phyloP scores from a whole-genome alignment of 805 yeast species.

The Schizosaccharomyces lindneri region DNA sequence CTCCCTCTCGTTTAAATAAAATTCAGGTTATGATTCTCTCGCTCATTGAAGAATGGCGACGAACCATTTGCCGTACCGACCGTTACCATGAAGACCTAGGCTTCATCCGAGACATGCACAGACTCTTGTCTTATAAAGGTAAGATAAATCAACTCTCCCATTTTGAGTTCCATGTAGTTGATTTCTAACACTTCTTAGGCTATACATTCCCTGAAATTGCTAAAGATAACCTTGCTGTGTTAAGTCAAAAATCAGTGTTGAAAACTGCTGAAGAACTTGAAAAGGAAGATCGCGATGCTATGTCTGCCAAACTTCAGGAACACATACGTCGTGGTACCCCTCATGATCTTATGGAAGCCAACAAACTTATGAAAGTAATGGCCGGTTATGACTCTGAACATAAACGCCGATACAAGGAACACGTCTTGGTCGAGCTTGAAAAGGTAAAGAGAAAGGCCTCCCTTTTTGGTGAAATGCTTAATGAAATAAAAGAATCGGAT shows the following conservation, averaged over 20 bases:
- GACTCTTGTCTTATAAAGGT: constrained; percentile 60
- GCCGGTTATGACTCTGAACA: constrained; percentile 87
- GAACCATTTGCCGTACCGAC: constrained; percentile 74
- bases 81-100: constrained; percentile 79
- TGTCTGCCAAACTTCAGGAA: constrained; percentile 89
- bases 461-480: constrained; percentile 65
- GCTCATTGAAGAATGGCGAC: constrained; percentile 91
- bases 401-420: constrained; percentile 44
- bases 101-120: constrained; percentile 85
- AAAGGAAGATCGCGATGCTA: constrained; percentile 78
- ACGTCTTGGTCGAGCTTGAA: constrained; percentile 61
- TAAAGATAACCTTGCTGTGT: constrained; percentile 74
- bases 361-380: constrained; percentile 90
- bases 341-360: constrained; percentile 84
- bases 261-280: constrained; percentile 77
- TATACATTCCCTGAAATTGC: constrained; percentile 80
- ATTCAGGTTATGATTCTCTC: constrained; percentile 68
- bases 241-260: constrained; percentile 36
- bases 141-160: neutral
- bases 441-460: constrained; percentile 69
- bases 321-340: constrained; percentile 88
- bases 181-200: constrained; percentile 13
- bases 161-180: neutral
- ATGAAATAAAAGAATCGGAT: constrained; percentile 16
- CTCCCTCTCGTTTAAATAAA: constrained; percentile 62